Evolutionary conservation across 352 stramenopile species (phyloP).

Genomic region (Globisporangium sylvaticum): DNA sequence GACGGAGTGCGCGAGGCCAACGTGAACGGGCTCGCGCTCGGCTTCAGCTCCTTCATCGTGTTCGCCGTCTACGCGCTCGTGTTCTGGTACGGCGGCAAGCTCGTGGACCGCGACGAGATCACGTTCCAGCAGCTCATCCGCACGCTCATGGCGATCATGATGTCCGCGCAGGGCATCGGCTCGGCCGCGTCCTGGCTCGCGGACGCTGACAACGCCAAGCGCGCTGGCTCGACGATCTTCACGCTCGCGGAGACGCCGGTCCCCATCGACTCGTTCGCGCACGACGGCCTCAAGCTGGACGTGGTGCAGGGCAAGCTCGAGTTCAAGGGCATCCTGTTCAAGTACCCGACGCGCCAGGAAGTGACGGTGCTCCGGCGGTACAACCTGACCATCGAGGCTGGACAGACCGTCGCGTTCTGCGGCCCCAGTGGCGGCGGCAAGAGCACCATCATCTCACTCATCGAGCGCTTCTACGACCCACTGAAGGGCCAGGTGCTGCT

Average conservation of each 20-base stretch:
- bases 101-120: constrained; percentile 36
- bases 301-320: constrained; percentile 18
- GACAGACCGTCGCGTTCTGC: constrained; percentile 28
- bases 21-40: constrained; percentile 40
- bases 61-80: constrained; percentile 42
- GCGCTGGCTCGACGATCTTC: constrained; percentile 6
- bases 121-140: constrained; percentile 41
- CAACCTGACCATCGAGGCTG: constrained; percentile 18
- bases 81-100: constrained; percentile 51
- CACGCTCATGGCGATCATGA: constrained; percentile 50
- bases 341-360: constrained; percentile 24
- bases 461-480: constrained; percentile 34
- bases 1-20: constrained; percentile 19
- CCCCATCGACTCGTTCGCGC: constrained; percentile 12
- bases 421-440: constrained; percentile 25
- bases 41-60: constrained; percentile 55
- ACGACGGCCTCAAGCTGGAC: not conserved
- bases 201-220: constrained; percentile 36
- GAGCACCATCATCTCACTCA: constrained; percentile 26
- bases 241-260: not conserved
- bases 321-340: constrained; percentile 21
- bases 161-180: constrained; percentile 37
- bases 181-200: constrained; percentile 22
- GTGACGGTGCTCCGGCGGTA: constrained; percentile 19
- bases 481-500: constrained; percentile 19